Percentiles rank a stretch among this genome's conserved stretches.
Conservation (phyloP, 805 yeast species). For the Candida arabinofermentans region DNA sequence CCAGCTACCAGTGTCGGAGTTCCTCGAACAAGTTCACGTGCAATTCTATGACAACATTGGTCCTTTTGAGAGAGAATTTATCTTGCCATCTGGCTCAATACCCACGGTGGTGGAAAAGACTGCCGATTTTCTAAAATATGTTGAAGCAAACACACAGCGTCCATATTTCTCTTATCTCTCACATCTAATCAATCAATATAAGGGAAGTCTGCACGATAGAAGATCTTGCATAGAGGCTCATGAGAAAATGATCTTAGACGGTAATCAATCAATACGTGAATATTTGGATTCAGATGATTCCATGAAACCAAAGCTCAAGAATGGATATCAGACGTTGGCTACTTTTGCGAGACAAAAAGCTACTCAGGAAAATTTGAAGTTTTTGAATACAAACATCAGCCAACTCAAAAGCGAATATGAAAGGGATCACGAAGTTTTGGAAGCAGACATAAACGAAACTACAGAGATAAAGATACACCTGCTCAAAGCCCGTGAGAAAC, state of each 20-base stretch:
- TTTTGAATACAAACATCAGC: slow-evolving; percentile 19
- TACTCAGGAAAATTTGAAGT: slow-evolving; percentile 26
- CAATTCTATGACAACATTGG: slow-evolving; percentile 30
- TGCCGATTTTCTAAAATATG: slow-evolving; percentile 24
- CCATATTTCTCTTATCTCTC: slow-evolving; percentile 28
- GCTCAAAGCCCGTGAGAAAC: slow-evolving; percentile 20
- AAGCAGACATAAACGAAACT: slow-evolving; percentile 19
- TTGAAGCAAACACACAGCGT: slow-evolving; percentile 25
- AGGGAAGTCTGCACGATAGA: slow-evolving; percentile 1
- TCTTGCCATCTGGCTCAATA: no score
- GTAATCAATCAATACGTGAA: slow-evolving; percentile 31
- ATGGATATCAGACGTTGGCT: slow-evolving; percentile 30
- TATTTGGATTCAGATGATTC: slow-evolving; percentile 26
- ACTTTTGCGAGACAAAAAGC: slow-evolving; percentile 28
- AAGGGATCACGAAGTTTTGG: slow-evolving; percentile 17
- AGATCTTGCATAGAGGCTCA: slow-evolving; percentile 18
- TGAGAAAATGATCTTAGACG: slow-evolving; percentile 26
- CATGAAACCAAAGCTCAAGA: slow-evolving; percentile 22
- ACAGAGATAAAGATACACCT: slow-evolving; percentile 23
- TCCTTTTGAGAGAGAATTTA: slow-evolving; percentile 27
- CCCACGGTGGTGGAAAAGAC: no score
- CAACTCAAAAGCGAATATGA: slow-evolving; percentile 27
- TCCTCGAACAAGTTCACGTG: slow-evolving; percentile 27
- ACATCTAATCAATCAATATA: slow-evolving; percentile 26
- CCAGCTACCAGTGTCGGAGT: slow-evolving; percentile 25